Base-by-base conservation (phyloP, 1,284 basidiomycete genomes). In the Microbotryum silenes-acaulis region DNA sequence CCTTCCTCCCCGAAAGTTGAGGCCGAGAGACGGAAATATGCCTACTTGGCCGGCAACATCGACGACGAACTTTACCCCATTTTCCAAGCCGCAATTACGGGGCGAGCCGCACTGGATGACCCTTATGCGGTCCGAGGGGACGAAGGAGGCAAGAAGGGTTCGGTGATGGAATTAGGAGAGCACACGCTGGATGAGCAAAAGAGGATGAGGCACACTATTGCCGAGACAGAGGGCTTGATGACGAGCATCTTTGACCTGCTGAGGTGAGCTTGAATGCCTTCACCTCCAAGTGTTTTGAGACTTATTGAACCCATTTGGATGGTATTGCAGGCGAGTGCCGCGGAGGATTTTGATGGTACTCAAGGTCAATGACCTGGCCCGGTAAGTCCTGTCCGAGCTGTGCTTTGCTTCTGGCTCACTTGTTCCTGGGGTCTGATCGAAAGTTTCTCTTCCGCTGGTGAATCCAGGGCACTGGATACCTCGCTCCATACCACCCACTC, bases 81-180 rank as follows among this genome's bases (percentile, higher is more conserved):
- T 12, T 91, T 96, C 64, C 90, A 96, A 27, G 88, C 89, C 50
- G 92, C 91, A 6, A 84, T 92, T 56, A 88, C 86, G 1, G 84
- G 83, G 59, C 71, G 77, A n/a, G 73, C 77, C n/a, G 76, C 76
- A 23, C 66, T 78, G 14, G 70, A 72, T 49, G 59, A 65, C 29
- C 29, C 50, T 54, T 47, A 54, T 20, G 59, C 62, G 1, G 55
- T 68, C 10, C 67, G 57, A 27, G 54, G 53, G 3, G 61, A 64
- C 29, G 58, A 56, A 33, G 50, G 45, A 14, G 33, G 52, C 71
- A 76, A 78, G 54, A 82, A 87, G 1, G 82, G 83, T 6, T 84
- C 88, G 58, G 80, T 94, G 77, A 80, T 91, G 46, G 88, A 89
- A 55, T 79, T 87, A 69, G 76, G 79, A 20, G 81, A 83, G 12